Evolutionary conservation across 208 protist species (phyloP), one percentile per base, ranked within the genome.

Genomic region (Wallacemonas sp.): DNA sequence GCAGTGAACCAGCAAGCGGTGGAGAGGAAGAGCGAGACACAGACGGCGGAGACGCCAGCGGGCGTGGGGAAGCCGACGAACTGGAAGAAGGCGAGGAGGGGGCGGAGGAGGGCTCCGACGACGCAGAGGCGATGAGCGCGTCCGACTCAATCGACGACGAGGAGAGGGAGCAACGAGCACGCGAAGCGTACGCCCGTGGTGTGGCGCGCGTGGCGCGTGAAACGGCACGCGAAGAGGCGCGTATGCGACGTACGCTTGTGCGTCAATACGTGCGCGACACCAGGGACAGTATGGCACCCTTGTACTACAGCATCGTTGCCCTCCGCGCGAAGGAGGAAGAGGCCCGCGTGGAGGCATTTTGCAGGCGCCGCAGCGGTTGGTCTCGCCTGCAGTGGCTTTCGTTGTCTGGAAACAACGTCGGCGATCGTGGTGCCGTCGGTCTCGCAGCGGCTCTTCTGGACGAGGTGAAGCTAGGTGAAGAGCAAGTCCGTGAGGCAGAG

Each of bases 281-380:
- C 33, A 24, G 29, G 34, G 41, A 55, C 19, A 32, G 70, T 8
- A 9, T 57, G 26, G 26, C 66, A 17, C 24, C 66, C 6, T 55
- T 75, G 26, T 66, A 65, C 13, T 42, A 54, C 30, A 22, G 30
- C 21, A 87, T 87, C 45, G 62, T 67, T 8, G 69, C 46, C 4
- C 66, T 70, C 24, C 24, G 65, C 3, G 59, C 63, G 24, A 64
- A 79, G 27, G 87, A 93, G 63, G 73, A 79, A 48, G 76, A 77
- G 32, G 34, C 70, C 17, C 54, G 29, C n/a, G 79, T 82, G 24
- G 81, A 83, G 39, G 67, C 66, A 38, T 86, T 81, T 54, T 90
- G 86, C 62, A 53, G 71, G 27, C 78, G 83, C 12, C 82, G 84
- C 15, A 91, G 83, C 57, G 90, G 90, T 6, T 95, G 90, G 90